Evolutionary conservation across 768 basidiomycete species (phyloP).

Genomic region (Leccinum longicurvipes): DNA sequence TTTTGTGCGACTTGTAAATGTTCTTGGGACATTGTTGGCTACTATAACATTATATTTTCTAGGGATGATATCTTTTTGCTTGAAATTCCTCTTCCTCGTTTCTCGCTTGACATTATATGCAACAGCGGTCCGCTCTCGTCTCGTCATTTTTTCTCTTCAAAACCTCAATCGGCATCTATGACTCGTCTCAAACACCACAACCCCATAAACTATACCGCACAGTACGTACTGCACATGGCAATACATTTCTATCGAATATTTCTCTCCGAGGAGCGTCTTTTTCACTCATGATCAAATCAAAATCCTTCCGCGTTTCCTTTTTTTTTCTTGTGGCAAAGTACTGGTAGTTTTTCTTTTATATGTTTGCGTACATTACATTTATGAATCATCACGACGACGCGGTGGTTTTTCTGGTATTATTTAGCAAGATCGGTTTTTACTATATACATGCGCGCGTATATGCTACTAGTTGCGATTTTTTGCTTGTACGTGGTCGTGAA

Average conservation of each 20-base stretch:
- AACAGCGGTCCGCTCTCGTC: not conserved
- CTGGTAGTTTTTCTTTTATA: too few species aligned
- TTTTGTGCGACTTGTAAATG: conserved; percentile 24
- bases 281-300: not conserved
- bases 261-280: conserved; percentile 5
- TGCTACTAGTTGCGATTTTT: conserved; percentile 4
- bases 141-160: not conserved
- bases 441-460: conserved; percentile 12
- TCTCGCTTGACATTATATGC: conserved; percentile 4
- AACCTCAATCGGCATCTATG: conserved; percentile 27
- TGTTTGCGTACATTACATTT: not conserved
- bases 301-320: conserved; percentile 4
- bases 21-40: conserved; percentile 36
- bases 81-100: conserved; percentile 10
- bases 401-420: too few species aligned
- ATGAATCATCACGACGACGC: not conserved
- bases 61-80: conserved; percentile 33
- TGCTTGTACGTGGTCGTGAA: too few species aligned
- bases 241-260: conserved; percentile 27
- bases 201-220: conserved; percentile 21
- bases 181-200: conserved; percentile 10
- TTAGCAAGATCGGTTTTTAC: too few species aligned
- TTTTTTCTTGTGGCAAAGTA: not conserved
- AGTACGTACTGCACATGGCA: conserved; percentile 30
- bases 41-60: conserved; percentile 34